phyloP scores from a whole-genome alignment of 345 rosid genomes.

The Abelmoschus esculentus region DNA sequence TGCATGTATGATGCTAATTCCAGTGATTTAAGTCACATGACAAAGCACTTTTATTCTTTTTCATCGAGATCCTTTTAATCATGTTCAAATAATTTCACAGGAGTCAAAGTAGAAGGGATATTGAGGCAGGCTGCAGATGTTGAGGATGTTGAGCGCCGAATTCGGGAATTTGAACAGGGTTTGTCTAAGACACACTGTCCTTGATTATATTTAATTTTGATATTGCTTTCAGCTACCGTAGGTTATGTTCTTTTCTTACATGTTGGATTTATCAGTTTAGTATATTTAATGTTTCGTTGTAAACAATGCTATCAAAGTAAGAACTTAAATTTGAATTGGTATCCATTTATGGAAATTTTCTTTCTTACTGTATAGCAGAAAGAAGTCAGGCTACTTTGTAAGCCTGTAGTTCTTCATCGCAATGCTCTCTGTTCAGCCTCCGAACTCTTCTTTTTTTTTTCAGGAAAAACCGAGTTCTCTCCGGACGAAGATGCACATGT shows the following conservation, averaged over 20 bases:
- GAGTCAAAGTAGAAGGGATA: constrained; percentile 84
- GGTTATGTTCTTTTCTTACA: not conserved
- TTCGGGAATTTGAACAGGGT: constrained; percentile 93
- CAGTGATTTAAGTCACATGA: not conserved
- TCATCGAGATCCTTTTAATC: constrained; percentile 21
- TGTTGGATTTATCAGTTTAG: not conserved
- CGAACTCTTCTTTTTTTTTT: constrained; percentile 20
- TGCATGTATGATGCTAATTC: not conserved
- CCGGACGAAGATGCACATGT: constrained; percentile 79
- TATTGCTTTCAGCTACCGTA: not conserved
- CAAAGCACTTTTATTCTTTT: not conserved
- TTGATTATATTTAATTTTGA: not conserved
- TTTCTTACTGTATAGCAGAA: not conserved
- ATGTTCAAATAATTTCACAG: constrained; percentile 36
- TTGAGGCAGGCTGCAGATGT: constrained; percentile 99
- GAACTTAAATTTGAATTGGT: not conserved
- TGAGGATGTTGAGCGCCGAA: constrained; percentile 83
- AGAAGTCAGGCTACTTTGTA: constrained; percentile 11
- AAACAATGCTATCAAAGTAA: not conserved
- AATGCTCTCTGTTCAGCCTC: constrained; percentile 2
- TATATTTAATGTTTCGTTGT: not conserved
- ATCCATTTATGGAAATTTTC: not conserved
- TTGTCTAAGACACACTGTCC: constrained; percentile 20
- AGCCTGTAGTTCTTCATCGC: not conserved
- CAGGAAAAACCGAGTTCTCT: constrained; percentile 75